These are phyloP conservation scores for Cladosporium velox DNA, from an alignment of 2,329 filamentous ascomycete genomes.

Conservation along the genomic window DNA sequence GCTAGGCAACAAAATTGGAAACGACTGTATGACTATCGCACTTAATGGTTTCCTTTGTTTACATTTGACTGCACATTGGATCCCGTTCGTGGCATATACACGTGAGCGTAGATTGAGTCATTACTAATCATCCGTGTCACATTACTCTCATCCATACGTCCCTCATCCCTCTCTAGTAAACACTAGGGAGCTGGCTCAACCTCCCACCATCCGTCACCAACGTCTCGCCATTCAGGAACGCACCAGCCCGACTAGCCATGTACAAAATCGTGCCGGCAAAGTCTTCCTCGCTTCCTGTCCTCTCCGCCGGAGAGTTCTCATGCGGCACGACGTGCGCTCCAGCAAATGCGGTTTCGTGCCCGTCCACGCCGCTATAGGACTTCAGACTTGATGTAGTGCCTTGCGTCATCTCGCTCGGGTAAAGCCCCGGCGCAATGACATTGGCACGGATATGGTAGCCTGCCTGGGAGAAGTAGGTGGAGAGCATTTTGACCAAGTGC, in stretches of 20 bases:
- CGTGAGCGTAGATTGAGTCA: not conserved
- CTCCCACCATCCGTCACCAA: constrained; percentile 66
- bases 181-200: constrained; percentile 37
- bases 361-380: constrained; percentile 26
- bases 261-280: constrained; percentile 67
- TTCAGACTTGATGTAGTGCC: constrained; percentile 24
- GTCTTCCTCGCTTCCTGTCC: constrained; percentile 63
- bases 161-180: not conserved
- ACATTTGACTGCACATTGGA: not conserved
- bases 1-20: not conserved
- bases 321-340: constrained; percentile 57
- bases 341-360: constrained; percentile 31
- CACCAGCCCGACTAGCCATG: constrained; percentile 64
- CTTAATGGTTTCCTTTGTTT: not conserved
- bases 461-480: constrained; percentile 44
- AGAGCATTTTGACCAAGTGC: constrained; percentile 53
- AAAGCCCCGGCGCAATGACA: constrained; percentile 50
- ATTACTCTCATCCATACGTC: not conserved
- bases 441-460: constrained; percentile 51
- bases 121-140: not conserved
- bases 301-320: constrained; percentile 56
- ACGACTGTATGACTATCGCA: not conserved
- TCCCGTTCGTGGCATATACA: not conserved
- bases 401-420: constrained; percentile 36
- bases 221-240: constrained; percentile 66